Conservation (phyloP, 1,284 basidiomycete species). For the Puccinia brachypodii region DNA sequence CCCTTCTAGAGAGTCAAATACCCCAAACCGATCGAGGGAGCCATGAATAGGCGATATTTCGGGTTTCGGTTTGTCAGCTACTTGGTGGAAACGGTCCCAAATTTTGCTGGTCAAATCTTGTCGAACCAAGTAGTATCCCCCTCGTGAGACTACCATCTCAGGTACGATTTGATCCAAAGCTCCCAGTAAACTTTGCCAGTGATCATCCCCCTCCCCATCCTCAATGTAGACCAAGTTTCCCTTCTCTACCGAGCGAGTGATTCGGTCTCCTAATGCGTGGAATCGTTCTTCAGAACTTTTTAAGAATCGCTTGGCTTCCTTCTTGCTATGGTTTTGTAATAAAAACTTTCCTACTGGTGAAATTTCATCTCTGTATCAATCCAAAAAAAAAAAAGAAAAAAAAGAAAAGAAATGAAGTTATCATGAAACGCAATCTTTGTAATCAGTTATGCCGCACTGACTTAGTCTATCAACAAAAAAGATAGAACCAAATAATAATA, state of each 20-base stretch:
- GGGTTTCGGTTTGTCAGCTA: background rate
- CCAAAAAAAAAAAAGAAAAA: too few species aligned
- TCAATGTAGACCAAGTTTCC: background rate
- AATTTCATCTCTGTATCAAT: background rate
- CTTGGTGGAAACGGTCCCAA: background rate
- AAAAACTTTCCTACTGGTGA: background rate
- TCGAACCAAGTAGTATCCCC: background rate
- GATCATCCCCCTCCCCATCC: constrained; percentile 8
- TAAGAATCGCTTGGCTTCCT: background rate
- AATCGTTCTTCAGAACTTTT: background rate
- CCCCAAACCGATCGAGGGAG: background rate
- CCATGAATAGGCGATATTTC: background rate
- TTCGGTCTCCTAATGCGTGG: background rate
- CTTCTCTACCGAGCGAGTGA: background rate
- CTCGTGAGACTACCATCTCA: background rate
- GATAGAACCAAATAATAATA: background rate
- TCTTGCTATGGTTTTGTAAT: background rate
- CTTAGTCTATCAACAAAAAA: too few species aligned
- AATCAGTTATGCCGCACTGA: background rate
- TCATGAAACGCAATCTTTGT: background rate
- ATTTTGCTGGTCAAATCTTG: background rate
- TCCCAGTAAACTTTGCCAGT: background rate
- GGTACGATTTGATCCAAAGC: background rate
- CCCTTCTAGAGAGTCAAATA: background rate
- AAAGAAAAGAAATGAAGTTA: too few species aligned